These are phyloP conservation scores for Trifolium dubium DNA, from an alignment of 306 rosid genomes.

Conservation along the genomic window DNA sequence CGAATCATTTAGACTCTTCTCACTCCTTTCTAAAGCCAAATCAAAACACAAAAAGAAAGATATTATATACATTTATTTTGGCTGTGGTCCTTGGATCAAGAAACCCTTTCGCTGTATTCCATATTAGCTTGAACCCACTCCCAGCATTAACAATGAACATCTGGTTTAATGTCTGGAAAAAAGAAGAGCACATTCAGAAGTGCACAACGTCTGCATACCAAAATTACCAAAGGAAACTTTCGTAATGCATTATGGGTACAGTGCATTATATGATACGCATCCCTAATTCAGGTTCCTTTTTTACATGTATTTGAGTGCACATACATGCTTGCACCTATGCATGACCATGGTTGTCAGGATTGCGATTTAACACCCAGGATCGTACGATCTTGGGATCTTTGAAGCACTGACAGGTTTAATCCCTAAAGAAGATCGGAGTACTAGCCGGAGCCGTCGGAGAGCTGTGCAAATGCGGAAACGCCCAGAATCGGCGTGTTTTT, in stretches of 20 bases:
- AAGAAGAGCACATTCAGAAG: constrained; percentile 51
- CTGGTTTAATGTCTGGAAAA: constrained; percentile 86
- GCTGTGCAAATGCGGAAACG: no score
- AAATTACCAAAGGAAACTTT: constrained; percentile 23
- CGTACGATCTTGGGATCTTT: no score
- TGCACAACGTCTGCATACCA: constrained; percentile 10
- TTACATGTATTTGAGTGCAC: constrained; percentile 28
- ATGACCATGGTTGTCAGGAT: no score
- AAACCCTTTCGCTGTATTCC: constrained; percentile 87
- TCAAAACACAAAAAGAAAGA: constrained; percentile 39
- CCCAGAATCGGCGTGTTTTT: no score
- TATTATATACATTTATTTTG: constrained; percentile 74
- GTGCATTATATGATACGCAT: constrained; percentile 14
- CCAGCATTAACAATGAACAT: constrained; percentile 98
- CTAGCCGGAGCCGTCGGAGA: no score
- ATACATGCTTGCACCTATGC: constrained; percentile 24
- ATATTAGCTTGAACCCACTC: constrained; percentile 81
- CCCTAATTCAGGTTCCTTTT: constrained; percentile 35
- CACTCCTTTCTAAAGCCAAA: constrained; percentile 43
- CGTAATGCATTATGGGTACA: constrained; percentile 4
- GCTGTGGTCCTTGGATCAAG: constrained; percentile 95
- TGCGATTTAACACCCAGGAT: no score
- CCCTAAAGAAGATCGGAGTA: no score
- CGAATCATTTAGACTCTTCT: constrained; percentile 35
- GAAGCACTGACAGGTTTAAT: no score